Base-by-base conservation (phyloP, 768 basidiomycete genomes). In the Crassisporium funariophilum region DNA sequence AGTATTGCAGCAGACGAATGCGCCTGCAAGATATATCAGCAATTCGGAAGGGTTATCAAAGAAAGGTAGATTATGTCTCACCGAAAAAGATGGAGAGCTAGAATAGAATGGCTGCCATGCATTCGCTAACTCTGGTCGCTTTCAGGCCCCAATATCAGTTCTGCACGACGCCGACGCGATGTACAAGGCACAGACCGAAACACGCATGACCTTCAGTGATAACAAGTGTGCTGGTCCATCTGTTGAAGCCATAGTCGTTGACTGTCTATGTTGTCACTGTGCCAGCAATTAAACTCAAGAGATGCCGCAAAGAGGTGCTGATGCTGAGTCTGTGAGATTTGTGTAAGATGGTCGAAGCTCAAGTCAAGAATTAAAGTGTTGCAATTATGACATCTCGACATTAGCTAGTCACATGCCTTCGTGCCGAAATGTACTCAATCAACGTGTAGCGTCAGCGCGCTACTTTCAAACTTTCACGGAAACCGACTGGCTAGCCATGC, bases 31-130 rank as follows among this genome's bases (percentile, higher is more conserved):
- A 31, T n/a, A 31, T 11, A 31, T 10, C 29, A 31, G 10, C 5
- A 17, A 11, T n/a, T n/a, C n/a, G n/a, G n/a, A n/a, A n/a, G n/a
- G n/a, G n/a, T n/a, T n/a, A n/a, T n/a, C n/a, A n/a, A n/a, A n/a
- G n/a, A n/a, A n/a, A n/a, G n/a, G n/a, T n/a, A n/a, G n/a, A n/a
- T n/a, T n/a, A n/a, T n/a, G n/a, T n/a, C 73, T 42, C 57, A 77
- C 84, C 9, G 88, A 90, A 57, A 91, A 87, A 5, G 87, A 83
- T 8, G 88, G 81, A 7, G 68, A 70, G 46, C 81, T 88, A 6
- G 89, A 91, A 64, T 89, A 92, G 64, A 91, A 93, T 11, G 90
- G 91, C 54, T 90, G 83, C 88, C 90, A 91, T 65, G 85, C 78
- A 53, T 75, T 79, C 2, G 86, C 82, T 39, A 92, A 65, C 41